phyloP scores from a whole-genome alignment of 2,329 filamentous ascomycete species.

The Mycosphaerelloides madeirae region DNA sequence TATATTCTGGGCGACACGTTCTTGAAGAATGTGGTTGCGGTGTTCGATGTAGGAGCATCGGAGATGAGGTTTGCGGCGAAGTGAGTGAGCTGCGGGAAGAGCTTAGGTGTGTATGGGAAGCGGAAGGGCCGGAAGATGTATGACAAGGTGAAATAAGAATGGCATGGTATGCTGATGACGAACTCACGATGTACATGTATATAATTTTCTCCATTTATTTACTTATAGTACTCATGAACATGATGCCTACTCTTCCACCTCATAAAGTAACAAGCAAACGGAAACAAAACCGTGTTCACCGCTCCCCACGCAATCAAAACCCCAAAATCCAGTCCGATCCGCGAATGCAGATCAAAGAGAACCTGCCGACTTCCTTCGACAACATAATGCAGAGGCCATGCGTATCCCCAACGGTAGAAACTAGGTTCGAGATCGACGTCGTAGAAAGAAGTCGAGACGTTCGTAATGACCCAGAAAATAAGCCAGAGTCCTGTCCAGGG shows the following conservation, averaged over 20 bases:
- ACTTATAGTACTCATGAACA: constrained; percentile 31
- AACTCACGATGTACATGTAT: too few species aligned
- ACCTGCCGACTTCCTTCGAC: constrained; percentile 58
- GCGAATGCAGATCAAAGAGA: constrained; percentile 55
- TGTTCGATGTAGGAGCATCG: constrained; percentile 45
- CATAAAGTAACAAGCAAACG: constrained; percentile 43
- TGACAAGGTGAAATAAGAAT: too few species aligned
- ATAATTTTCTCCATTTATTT: too few species aligned
- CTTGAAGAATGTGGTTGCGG: constrained; percentile 46
- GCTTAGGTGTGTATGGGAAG: too few species aligned
- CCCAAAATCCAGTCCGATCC: constrained; percentile 58
- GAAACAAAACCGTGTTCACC: constrained; percentile 52
- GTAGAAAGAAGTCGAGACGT: constrained; percentile 58
- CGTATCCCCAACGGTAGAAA: constrained; percentile 61
- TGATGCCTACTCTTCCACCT: constrained; percentile 36
- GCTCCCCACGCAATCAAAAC: constrained; percentile 56
- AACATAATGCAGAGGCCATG: constrained; percentile 59
- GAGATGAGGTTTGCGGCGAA: constrained; percentile 47
- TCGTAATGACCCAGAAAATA: constrained; percentile 65
- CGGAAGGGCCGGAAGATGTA: too few species aligned
- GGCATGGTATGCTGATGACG: too few species aligned
- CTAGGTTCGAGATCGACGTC: constrained; percentile 53
- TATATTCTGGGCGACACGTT: constrained; percentile 45
- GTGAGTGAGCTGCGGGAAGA: too few species aligned
- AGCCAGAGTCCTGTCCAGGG: constrained; percentile 61